phyloP scores from a whole-genome alignment of 2,329 filamentous ascomycete genomes.

The Ophiosphaerella korrae region DNA sequence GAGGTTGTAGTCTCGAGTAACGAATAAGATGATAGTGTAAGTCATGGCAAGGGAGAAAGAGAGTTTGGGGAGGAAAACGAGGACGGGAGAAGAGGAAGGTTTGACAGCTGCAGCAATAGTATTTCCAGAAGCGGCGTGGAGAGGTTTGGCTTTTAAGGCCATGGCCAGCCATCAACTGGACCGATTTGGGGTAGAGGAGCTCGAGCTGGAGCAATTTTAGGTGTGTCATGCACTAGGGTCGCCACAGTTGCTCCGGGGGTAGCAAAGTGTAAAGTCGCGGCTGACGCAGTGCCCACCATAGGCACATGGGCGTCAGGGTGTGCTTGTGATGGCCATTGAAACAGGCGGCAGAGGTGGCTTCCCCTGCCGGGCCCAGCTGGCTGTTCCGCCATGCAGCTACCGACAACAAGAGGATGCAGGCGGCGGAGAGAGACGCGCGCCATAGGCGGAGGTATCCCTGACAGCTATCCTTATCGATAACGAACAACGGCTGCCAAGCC shows the following conservation, averaged over 20 bases:
- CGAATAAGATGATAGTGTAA: constrained; percentile 32
- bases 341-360: background rate
- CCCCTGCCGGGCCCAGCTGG: background rate
- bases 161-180: background rate
- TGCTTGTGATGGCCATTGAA: background rate
- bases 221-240: constrained; percentile 13
- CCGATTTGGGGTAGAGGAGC: background rate
- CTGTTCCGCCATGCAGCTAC: background rate
- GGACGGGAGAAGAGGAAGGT: background rate
- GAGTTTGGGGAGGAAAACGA: background rate
- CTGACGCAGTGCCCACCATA: background rate
- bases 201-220: constrained; percentile 5
- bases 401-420: too few relatives aligned
- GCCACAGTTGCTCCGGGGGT: constrained; percentile 5
- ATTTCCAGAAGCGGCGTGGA: constrained; percentile 17
- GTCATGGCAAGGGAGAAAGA: constrained; percentile 19
- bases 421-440: too few relatives aligned
- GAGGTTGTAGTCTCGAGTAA: constrained; percentile 28
- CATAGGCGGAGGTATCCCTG: too few relatives aligned
- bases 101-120: constrained; percentile 12
- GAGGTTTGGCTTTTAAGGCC: constrained; percentile 13
- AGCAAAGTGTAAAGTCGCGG: background rate
- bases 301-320: too few relatives aligned
- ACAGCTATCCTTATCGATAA: constrained; percentile 18
- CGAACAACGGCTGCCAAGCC: constrained; percentile 9